A percentile compares a stretch with the other conserved stretches of the same genome.
phyloP scores from a whole-genome alignment of 1,284 basidiomycete genomes.

The Singerocomus rubriflavus region DNA sequence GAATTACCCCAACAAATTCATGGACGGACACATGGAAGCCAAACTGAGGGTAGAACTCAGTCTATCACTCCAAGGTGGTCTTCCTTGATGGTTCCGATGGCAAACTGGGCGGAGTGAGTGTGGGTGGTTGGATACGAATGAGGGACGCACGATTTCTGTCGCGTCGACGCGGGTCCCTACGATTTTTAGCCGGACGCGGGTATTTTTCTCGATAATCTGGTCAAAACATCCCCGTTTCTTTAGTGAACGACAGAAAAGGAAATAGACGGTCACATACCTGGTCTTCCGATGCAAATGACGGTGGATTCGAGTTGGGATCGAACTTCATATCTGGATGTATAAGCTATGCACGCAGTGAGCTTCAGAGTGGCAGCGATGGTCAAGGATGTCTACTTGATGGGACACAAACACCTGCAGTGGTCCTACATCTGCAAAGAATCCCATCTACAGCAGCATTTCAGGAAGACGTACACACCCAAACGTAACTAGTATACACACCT shows the following conservation, averaged over 20 bases:
- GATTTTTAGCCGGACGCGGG: conserved; percentile 90
- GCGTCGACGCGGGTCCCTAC: conserved; percentile 97
- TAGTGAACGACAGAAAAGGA: neutral
- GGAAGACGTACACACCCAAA: neutral
- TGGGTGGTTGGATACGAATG: neutral
- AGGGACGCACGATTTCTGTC: conserved; percentile 83
- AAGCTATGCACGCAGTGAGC: conserved; percentile 50
- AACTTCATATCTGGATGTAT: conserved; percentile 92
- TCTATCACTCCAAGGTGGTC: conserved; percentile 89
- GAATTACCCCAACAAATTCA: neutral
- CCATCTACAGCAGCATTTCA: conserved; percentile 65
- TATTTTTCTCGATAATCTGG: conserved; percentile 91
- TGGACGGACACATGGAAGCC: neutral
- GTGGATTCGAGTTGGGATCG: conserved; percentile 90
- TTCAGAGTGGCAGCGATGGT: conserved; percentile 14
- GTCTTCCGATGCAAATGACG: conserved; percentile 86
- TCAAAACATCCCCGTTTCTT: neutral
- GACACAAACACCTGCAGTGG: conserved; percentile 92
- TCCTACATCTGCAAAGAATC: conserved; percentile 96
- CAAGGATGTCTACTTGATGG: conserved; percentile 69
- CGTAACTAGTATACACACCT: conserved; percentile 51
- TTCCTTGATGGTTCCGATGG: conserved; percentile 93
- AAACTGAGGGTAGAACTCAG: conserved; percentile 22
- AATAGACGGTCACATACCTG: conserved; percentile 49
- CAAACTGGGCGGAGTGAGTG: conserved; percentile 55